A percentile compares a stretch with the other conserved stretches of the same genome.
phyloP scores from a whole-genome alignment of 306 rosid genomes.

The Prunus armeniaca region DNA sequence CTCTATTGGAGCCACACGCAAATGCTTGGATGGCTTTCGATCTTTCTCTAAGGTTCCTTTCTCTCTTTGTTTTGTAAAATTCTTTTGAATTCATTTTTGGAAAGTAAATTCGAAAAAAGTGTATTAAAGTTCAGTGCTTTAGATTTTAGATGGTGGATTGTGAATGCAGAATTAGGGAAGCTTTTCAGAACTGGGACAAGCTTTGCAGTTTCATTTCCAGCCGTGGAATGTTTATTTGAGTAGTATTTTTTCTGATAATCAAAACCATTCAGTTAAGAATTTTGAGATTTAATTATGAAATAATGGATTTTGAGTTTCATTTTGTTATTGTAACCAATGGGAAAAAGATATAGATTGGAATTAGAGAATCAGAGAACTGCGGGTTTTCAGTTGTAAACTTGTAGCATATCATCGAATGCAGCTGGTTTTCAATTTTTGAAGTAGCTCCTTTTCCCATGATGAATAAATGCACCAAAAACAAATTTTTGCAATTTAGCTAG shows the following conservation, averaged over 20 bases:
- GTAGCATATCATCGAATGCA: neutral
- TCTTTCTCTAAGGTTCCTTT: slow-evolving; percentile 17
- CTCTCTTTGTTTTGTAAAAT: neutral
- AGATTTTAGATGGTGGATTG: neutral
- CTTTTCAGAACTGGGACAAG: neutral
- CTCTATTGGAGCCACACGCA: slow-evolving; percentile 9
- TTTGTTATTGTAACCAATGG: neutral
- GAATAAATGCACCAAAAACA: neutral
- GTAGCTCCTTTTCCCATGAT: neutral
- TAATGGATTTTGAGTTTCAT: neutral
- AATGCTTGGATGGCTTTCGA: slow-evolving; percentile 6
- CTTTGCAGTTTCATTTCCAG: neutral
- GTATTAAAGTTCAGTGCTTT: neutral
- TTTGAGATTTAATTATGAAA: no score
- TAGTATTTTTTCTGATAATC: neutral
- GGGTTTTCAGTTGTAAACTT: neutral
- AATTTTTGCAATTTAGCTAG: neutral
- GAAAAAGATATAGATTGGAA: neutral
- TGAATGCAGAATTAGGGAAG: neutral
- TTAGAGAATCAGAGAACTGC: neutral
- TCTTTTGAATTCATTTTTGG: neutral
- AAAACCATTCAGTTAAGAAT: neutral
- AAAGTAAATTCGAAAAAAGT: neutral
- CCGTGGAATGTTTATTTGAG: neutral
- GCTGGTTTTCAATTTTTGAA: neutral